phyloP scores from a whole-genome alignment of 225 moss, liverwort and hornwort species.

The Physcomitrium patens region DNA sequence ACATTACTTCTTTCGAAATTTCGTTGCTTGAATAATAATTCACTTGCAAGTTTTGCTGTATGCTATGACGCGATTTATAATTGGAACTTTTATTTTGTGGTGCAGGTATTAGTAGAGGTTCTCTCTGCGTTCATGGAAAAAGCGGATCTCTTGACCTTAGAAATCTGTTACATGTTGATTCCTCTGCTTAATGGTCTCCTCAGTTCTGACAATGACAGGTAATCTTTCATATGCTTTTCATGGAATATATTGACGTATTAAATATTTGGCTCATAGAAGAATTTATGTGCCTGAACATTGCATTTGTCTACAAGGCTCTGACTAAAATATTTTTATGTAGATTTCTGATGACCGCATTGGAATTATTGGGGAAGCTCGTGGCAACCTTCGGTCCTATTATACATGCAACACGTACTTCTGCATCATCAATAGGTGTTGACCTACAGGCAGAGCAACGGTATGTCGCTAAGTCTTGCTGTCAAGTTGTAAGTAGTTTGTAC shows the following conservation, averaged over 20 bases:
- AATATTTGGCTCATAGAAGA: not conserved
- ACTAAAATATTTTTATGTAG: conserved; percentile 49
- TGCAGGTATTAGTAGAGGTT: conserved; percentile 91
- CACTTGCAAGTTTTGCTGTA: conserved; percentile 4
- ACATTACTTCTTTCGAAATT: not conserved
- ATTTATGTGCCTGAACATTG: not conserved
- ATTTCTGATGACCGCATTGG: conserved; percentile 80
- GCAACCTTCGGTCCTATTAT: conserved; percentile 93
- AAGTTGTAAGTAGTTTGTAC: conserved; percentile 3
- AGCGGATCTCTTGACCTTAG: conserved; percentile 86
- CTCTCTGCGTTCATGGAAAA: conserved; percentile 92
- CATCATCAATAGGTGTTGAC: conserved; percentile 94
- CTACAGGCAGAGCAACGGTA: conserved; percentile 97
- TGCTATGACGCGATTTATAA: not conserved
- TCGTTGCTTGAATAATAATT: not conserved
- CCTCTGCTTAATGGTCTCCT: conserved; percentile 89
- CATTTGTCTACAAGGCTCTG: conserved; percentile 12
- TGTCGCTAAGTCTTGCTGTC: conserved; percentile 20
- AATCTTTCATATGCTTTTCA: conserved; percentile 2
- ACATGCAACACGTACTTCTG: conserved; percentile 81
- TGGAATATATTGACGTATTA: not conserved
- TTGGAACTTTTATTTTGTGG: not conserved
- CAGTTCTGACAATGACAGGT: conserved; percentile 96
- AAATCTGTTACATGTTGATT: conserved; percentile 88
- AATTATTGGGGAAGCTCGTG: conserved; percentile 81